Base-by-base conservation (phyloP, 176 grass and related monocot species). In the Dendrocalamus sinicus region DNA sequence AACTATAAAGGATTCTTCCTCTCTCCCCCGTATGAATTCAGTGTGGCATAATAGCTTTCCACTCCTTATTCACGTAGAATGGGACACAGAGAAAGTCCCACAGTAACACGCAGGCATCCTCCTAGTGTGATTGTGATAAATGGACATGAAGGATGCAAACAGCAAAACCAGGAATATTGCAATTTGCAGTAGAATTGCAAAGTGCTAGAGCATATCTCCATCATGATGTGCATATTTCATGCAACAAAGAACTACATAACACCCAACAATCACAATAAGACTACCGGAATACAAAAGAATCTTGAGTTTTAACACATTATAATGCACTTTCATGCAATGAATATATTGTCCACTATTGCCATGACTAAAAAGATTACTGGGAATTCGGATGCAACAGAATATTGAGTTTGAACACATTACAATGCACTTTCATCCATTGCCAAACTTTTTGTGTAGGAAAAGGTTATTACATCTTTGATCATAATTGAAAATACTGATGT, bases 271-370 rank as follows among this genome's bases (percentile, higher is more conserved):
- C 47, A 78, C 8, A 68, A 30, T 35, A 84, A 19, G 39, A 48
- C 10, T 64, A 64, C 15, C 43, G 6, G 4, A 30, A 73, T 26
- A 72, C 16, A 67, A 35, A 67, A 75, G n/a, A 7, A 62, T 54
- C n/a, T 58, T 58, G 55, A 78, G 57, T 66, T 71, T 46, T 0
- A 28, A 54, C 75, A 61, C 45, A 54, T 35, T 67, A 19, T 72
- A 24, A 57, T 79, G 81, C 39, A 73, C 17, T 84, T 88, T 45
- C 55, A 57, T 59, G 68, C 23, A 79, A 87, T 48, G 39, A 82
- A 47, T 75, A 68, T 75, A 57, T 8, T 68, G 13, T 73, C 26
- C 39, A 51, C 30, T 14, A 44, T 53, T 14, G 52, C 19, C 64
- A 81, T 37, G 65, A 70, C 20, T 10, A 6, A 23, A 23, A 28